phyloP scores from a whole-genome alignment of 495 filamentous ascomycete species.

The Glutinoglossum americanum region DNA sequence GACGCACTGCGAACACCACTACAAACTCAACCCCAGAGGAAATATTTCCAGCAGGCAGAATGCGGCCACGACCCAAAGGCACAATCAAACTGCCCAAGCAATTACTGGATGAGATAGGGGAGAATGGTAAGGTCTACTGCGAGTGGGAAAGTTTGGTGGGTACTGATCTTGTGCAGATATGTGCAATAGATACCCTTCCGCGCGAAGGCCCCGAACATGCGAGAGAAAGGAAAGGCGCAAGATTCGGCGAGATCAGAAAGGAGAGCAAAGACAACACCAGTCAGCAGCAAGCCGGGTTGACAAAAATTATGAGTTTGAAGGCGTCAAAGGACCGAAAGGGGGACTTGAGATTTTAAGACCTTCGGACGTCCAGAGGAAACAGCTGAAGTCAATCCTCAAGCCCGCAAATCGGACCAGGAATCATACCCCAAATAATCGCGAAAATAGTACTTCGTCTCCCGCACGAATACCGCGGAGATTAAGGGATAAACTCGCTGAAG shows the following conservation, averaged over 20 bases:
- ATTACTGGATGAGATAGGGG: slow-evolving; percentile 36
- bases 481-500: slow-evolving; percentile 42
- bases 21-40: neutral
- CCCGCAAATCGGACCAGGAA: neutral
- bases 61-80: slow-evolving; percentile 24
- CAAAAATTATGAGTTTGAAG: neutral
- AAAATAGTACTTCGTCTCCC: neutral
- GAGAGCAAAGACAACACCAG: slow-evolving; percentile 14
- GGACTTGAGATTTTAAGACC: slow-evolving; percentile 10
- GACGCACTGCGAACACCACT: neutral
- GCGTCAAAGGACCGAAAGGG: slow-evolving; percentile 14
- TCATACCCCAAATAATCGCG: neutral
- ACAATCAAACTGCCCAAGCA: slow-evolving; percentile 41
- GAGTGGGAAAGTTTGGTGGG: neutral
- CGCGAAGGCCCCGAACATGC: neutral
- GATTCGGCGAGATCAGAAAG: slow-evolving; percentile 34
- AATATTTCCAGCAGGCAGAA: slow-evolving; percentile 4
- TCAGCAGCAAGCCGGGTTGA: slow-evolving; percentile 11
- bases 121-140: slow-evolving; percentile 14
- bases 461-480: slow-evolving; percentile 29
- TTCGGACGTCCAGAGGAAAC: neutral
- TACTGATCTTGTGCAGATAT: neutral
- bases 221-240: slow-evolving; percentile 41
- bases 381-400: neutral
- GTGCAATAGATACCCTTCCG: neutral